These are phyloP conservation scores for Postia placenta DNA, from an alignment of 768 basidiomycete species.

Conservation along the genomic window DNA sequence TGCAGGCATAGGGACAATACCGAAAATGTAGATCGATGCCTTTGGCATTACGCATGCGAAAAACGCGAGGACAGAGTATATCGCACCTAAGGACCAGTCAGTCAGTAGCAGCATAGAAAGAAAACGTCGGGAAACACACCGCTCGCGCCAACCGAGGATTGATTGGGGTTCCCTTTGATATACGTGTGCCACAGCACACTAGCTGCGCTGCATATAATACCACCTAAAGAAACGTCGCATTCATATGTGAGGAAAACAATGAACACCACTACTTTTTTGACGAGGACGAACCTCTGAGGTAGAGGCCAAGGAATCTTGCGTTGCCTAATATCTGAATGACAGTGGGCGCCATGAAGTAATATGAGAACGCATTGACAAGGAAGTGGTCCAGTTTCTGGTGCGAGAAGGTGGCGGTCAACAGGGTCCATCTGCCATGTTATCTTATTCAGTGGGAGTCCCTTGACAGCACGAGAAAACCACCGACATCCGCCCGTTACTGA, in stretches of 20 bases:
- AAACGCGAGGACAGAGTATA: slow-evolving; percentile 64
- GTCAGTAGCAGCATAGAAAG: neutral
- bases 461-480: slow-evolving; percentile 18
- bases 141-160: slow-evolving; percentile 62
- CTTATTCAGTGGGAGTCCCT: neutral
- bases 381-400: slow-evolving; percentile 57
- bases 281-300: slow-evolving; percentile 49
- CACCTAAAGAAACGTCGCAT: slow-evolving; percentile 36
- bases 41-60: slow-evolving; percentile 67
- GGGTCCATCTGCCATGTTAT: slow-evolving; percentile 57
- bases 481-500: slow-evolving; percentile 60
- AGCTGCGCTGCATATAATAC: slow-evolving; percentile 47
- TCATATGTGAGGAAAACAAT: too few species aligned
- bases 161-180: slow-evolving; percentile 7
- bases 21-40: slow-evolving; percentile 64
- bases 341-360: slow-evolving; percentile 67
- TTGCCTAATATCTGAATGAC: slow-evolving; percentile 62
- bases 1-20: slow-evolving; percentile 73
- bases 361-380: slow-evolving; percentile 72
- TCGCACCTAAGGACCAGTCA: slow-evolving; percentile 44
- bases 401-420: slow-evolving; percentile 66
- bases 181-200: slow-evolving; percentile 43
- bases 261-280: neutral
- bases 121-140: slow-evolving; percentile 50
- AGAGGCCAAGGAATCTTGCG: slow-evolving; percentile 62